Conservation (phyloP, 768 basidiomycete genomes). For the Hygrocybe punicea region DNA sequence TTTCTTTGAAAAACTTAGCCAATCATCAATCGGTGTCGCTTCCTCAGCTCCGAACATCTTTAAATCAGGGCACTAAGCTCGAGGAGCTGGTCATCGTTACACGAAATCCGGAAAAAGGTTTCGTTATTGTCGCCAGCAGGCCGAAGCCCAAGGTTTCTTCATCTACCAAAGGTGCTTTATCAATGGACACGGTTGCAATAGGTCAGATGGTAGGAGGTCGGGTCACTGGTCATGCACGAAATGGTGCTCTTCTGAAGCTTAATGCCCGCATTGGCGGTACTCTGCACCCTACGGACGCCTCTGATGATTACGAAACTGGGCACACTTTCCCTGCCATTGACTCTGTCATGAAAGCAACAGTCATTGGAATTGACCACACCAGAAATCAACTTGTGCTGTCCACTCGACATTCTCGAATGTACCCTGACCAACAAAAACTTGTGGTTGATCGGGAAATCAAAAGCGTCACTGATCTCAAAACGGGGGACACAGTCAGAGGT, state of each 20-base stretch:
- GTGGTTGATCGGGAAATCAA: constrained; percentile 69
- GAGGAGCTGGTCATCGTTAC: constrained; percentile 84
- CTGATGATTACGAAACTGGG: constrained; percentile 71
- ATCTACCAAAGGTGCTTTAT: constrained; percentile 49
- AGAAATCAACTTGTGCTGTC: constrained; percentile 76
- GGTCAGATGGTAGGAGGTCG: constrained; percentile 80
- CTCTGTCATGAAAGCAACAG: constrained; percentile 64
- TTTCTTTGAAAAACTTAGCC: constrained; percentile 87
- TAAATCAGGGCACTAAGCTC: constrained; percentile 69
- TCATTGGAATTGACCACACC: constrained; percentile 64
- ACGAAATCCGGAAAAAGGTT: constrained; percentile 77
- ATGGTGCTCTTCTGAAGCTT: constrained; percentile 77
- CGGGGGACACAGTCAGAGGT: constrained; percentile 76
- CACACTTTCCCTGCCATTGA: constrained; percentile 57
- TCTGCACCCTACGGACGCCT: constrained; percentile 75
- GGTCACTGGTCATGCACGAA: constrained; percentile 67
- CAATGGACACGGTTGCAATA: constrained; percentile 60
- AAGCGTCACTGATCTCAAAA: constrained; percentile 57
- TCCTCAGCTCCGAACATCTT: constrained; percentile 56
- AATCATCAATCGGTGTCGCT: constrained; percentile 68
- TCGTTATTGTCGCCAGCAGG: constrained; percentile 80
- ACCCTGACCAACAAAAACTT: constrained; percentile 45
- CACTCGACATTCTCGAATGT: constrained; percentile 68
- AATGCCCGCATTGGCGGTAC: constrained; percentile 67
- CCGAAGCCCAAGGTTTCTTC: constrained; percentile 54